Percentiles rank a stretch among this genome's conserved stretches.
These are phyloP conservation scores for Xylaria sp. DNA, from an alignment of 2,329 filamentous ascomycete species.

Conservation along the genomic window DNA sequence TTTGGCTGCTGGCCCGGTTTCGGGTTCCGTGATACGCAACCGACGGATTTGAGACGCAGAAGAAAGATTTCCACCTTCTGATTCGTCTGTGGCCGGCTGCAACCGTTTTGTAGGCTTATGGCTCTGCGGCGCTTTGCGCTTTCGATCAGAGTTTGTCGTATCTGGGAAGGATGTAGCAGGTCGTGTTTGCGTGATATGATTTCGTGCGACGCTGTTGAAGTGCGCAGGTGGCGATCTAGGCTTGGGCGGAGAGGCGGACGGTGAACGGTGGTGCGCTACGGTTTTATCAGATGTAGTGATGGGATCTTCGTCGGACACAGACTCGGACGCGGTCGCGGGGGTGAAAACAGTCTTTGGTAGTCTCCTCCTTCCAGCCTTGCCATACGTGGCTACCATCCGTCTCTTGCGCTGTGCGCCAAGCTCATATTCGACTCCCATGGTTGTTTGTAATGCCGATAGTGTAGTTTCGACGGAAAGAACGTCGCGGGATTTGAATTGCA, in stretches of 20 bases:
- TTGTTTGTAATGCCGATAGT: conserved; percentile 20
- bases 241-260: conserved; percentile 39
- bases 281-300: conserved; percentile 39
- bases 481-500: conserved; percentile 10
- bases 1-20: conserved; percentile 23
- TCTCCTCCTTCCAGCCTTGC: conserved; percentile 43
- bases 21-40: conserved; percentile 39
- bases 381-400: conserved; percentile 45
- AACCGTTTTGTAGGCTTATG: conserved; percentile 41
- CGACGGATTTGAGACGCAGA: conserved; percentile 38
- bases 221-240: conserved; percentile 32
- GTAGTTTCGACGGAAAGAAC: conserved; percentile 15
- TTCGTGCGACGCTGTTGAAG: conserved; percentile 29
- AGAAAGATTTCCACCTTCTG: conserved; percentile 32
- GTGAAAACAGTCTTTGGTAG: conserved; percentile 43
- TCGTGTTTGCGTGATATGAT: conserved; percentile 26
- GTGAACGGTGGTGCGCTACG: conserved; percentile 36
- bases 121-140: conserved; percentile 48
- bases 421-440: conserved; percentile 44
- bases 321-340: conserved; percentile 41
- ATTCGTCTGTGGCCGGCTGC: conserved; percentile 32
- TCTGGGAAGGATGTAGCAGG: conserved; percentile 26
- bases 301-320: conserved; percentile 46
- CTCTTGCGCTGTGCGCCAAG: conserved; percentile 44
- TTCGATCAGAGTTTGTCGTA: conserved; percentile 40